phyloP scores from a whole-genome alignment of 2,329 filamentous ascomycete genomes.

The Beauveria brongniartii region DNA sequence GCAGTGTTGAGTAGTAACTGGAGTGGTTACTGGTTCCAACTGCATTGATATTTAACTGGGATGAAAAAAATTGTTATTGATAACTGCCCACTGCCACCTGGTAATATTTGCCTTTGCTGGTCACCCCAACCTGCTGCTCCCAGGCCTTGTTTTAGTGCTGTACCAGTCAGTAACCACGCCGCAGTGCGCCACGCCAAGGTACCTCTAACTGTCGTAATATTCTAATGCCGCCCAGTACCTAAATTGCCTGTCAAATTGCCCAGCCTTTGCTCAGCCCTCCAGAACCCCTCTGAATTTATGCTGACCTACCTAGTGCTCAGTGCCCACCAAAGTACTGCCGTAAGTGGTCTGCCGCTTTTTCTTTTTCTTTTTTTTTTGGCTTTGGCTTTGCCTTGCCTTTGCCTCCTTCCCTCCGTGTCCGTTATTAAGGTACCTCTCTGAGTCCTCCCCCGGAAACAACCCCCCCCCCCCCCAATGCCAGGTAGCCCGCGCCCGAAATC shows the following conservation, averaged over 20 bases:
- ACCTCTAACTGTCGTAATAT: background rate
- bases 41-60: too few species aligned
- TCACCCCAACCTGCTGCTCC: background rate
- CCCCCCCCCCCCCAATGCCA: background rate
- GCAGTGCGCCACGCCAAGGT: background rate
- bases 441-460: background rate
- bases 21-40: too few species aligned
- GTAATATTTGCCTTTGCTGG: background rate
- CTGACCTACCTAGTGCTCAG: too few species aligned
- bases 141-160: background rate
- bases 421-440: too few species aligned
- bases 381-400: background rate
- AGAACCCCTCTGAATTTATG: too few species aligned
- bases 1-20: too few species aligned
- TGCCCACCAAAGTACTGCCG: too few species aligned
- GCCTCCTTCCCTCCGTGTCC: background rate
- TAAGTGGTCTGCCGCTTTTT: too few species aligned
- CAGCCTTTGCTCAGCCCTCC: too few species aligned
- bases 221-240: background rate
- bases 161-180: background rate
- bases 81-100: background rate
- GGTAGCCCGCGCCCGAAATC: slow-evolving; percentile 4
- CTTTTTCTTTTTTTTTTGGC: too few species aligned
- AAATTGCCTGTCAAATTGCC: too few species aligned
- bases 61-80: too few species aligned